Conservation (phyloP, 1,284 basidiomycete genomes). For the Ceratorhiza oryzae-sativae region DNA sequence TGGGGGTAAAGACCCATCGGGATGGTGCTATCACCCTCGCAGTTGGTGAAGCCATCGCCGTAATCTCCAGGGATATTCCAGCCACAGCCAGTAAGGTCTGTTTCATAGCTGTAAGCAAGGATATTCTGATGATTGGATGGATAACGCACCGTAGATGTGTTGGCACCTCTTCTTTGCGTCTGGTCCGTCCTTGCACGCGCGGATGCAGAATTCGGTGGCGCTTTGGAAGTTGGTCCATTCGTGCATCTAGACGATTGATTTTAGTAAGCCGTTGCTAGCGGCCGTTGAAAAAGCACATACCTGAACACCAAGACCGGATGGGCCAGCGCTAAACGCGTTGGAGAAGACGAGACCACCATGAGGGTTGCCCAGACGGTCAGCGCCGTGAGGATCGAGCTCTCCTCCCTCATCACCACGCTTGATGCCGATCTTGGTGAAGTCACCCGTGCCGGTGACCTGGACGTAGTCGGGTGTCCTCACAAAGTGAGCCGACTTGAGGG, state of each 20-base stretch:
- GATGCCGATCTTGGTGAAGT: conserved; percentile 49
- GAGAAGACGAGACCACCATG: conserved; percentile 45
- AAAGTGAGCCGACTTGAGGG: conserved; percentile 57
- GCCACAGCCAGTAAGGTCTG: conserved; percentile 46
- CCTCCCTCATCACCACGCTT: conserved; percentile 47
- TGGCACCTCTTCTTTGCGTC: conserved; percentile 45
- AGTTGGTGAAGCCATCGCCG: conserved; percentile 47
- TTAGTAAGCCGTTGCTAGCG: not conserved
- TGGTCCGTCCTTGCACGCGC: conserved; percentile 50
- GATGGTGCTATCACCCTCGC: conserved; percentile 44
- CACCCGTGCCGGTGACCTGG: conserved; percentile 45
- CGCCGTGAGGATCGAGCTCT: conserved; percentile 45
- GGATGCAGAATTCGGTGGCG: conserved; percentile 50
- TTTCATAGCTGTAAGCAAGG: conserved; percentile 49
- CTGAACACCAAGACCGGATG: conserved; percentile 41
- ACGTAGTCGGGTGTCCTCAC: conserved; percentile 51
- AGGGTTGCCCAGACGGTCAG: conserved; percentile 46
- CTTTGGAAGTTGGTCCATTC: conserved; percentile 50
- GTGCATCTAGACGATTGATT: conserved; percentile 43
- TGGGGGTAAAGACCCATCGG: conserved; percentile 43
- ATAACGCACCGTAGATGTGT: conserved; percentile 49
- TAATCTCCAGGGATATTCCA: conserved; percentile 44
- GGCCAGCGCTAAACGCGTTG: conserved; percentile 43
- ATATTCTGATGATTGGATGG: conserved; percentile 48
- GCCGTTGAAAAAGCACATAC: not conserved